Conservation (phyloP, 345 rosid genomes). For the Isatis tinctoria region DNA sequence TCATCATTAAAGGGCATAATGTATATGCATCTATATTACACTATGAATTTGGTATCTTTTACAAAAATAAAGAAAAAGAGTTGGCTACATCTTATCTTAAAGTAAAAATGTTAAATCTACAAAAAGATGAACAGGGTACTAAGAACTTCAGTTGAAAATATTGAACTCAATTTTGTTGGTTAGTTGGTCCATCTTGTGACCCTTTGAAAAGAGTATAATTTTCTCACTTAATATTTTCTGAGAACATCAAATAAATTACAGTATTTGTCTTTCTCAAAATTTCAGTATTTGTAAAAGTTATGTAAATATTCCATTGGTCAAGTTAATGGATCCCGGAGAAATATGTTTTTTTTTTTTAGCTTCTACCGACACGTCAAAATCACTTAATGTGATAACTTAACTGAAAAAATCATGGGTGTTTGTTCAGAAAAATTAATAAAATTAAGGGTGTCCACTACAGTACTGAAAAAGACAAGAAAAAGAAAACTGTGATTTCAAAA, state of each 20-base stretch:
- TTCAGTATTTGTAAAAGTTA: not conserved
- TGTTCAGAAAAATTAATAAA: not conserved
- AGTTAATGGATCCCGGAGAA: not conserved
- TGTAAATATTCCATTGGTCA: not conserved
- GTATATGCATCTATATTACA: too few relatives aligned
- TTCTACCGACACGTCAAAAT: not conserved
- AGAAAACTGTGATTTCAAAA: too few relatives aligned
- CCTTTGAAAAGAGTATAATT: not conserved
- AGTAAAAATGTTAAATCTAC: not conserved
- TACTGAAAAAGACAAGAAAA: too few relatives aligned
- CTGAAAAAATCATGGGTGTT: not conserved
- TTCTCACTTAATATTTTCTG: not conserved
- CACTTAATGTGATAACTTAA: not conserved
- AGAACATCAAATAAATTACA: not conserved
- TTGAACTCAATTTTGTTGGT: conserved; percentile 26
- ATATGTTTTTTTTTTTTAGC: not conserved
- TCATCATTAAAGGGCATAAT: too few relatives aligned
- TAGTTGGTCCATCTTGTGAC: not conserved
- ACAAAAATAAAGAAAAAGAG: not conserved
- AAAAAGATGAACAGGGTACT: conserved; percentile 1
- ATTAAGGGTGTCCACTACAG: too few relatives aligned
- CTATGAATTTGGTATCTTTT: not conserved
- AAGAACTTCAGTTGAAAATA: conserved; percentile 8
- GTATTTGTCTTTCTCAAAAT: not conserved
- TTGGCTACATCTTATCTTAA: not conserved